Evolutionary conservation across 2,329 filamentous ascomycete genomes (phyloP).

Genomic region (Helminthosporium solani): DNA sequence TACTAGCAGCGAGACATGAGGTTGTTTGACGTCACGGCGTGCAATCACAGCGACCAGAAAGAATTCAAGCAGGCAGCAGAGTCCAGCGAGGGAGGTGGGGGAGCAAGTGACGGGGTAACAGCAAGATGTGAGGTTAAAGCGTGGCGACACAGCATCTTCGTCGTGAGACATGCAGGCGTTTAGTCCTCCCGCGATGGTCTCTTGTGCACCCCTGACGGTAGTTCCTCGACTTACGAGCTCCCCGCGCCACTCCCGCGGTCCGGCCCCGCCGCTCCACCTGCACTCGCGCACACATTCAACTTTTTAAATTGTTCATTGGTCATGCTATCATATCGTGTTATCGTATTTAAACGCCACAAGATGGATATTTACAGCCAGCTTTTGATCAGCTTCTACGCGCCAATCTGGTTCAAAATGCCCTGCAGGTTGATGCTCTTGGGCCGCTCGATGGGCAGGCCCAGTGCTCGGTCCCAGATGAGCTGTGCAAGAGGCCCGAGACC

Average conservation of each 20-base stretch:
- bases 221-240: slow-evolving; percentile 1
- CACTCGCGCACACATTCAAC: no score
- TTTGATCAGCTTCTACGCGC: slow-evolving; percentile 19
- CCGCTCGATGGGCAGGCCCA: slow-evolving; percentile 93
- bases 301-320: no score
- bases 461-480: slow-evolving; percentile 90
- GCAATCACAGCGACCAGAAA: neutral
- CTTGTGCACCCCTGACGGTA: slow-evolving; percentile 5
- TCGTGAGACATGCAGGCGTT: slow-evolving; percentile 1
- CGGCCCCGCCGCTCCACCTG: slow-evolving; percentile 1
- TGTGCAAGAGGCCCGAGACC: slow-evolving; percentile 86
- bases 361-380: slow-evolving; percentile 19
- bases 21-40: slow-evolving; percentile 7
- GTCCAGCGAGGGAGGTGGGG: neutral
- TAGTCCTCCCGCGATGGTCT: neutral
- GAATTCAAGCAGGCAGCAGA: neutral
- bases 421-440: slow-evolving; percentile 96
- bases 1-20: slow-evolving; percentile 12
- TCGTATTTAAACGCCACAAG: slow-evolving; percentile 12
- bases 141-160: slow-evolving; percentile 3
- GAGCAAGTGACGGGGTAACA: no score
- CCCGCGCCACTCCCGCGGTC: slow-evolving; percentile 2
- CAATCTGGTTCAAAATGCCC: slow-evolving; percentile 69
- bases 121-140: neutral
- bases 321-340: neutral